Evolutionary conservation across 306 rosid genomes (phyloP), one percentile per base, ranked within the genome.

Genomic region (Alnus rubra): DNA sequence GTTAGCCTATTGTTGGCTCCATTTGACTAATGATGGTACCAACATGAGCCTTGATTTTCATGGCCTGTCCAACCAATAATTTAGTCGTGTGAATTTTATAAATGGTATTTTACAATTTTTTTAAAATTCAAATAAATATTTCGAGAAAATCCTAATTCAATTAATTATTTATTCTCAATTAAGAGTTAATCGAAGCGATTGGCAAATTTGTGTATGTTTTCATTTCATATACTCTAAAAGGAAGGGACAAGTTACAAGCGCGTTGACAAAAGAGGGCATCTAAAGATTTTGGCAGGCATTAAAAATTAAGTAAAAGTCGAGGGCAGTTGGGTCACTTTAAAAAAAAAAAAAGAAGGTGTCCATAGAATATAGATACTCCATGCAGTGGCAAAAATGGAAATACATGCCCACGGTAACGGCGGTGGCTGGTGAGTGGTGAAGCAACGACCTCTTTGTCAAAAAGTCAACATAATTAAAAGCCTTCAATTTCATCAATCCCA

Each of bases 311-410:
- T 4, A 63, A 73, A 73, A 56, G 82, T 73, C 79, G 39, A 74
- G 77, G 77, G 68, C 39, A 19, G 52, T 55, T 74, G 50, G 52
- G 68, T 55, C 48, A 74, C 67, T 74, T 33, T 9, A 9, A 2
- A 5, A 2, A 44, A 13, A n/a, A 44, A 74, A 23, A 45, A 15
- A 11, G n/a, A 4, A 9, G 6, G 76, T 48, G 72, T 28, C 76
- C 69, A 23, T 23, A 23, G 28, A 23, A 23, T 23, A 23, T 23
- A 23, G 0, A 23, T 23, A 23, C 28, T 23, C 28, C 28, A 71
- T 75, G 82, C 52, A 58, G 74, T 74, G 83, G 76, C 56, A 78
- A 80, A 30, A 6, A 45, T 73, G 82, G 47, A 49, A 69, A 75
- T 69, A 28, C 16, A 9, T 9, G 52, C 52, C 14, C 14, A 10